Conservation (phyloP, 208 protist genomes). For the Acanthamoeba healyi region DNA sequence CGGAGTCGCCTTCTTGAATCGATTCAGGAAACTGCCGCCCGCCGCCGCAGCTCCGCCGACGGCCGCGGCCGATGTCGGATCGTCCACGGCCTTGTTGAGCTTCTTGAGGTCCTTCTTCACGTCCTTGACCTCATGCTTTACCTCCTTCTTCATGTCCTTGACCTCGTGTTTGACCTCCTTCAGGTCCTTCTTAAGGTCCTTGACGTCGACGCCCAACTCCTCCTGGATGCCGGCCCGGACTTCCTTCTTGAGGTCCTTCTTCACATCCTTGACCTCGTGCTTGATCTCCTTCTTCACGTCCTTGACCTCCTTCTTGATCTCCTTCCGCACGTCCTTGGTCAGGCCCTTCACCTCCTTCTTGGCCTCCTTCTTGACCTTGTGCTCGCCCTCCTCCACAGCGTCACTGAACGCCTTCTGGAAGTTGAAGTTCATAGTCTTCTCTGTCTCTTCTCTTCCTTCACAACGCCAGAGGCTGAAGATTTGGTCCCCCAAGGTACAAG, state of each 20-base stretch:
- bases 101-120: background rate
- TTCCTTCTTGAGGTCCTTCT: background rate
- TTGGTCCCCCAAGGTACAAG: no score
- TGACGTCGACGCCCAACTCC: no score
- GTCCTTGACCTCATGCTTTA: background rate
- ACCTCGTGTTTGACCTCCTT: background rate
- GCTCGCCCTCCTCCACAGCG: background rate
- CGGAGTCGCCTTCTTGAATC: background rate
- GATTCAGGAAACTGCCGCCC: background rate
- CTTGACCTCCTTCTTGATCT: constrained; percentile 11
- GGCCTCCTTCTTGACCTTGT: constrained; percentile 8
- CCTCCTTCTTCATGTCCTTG: constrained; percentile 15
- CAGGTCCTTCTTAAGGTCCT: background rate
- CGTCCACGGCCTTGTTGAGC: background rate
- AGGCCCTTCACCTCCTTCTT: background rate
- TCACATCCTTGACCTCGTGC: background rate
- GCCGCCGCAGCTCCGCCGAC: background rate
- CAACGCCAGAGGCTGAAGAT: no score
- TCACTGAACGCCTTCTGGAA: background rate
- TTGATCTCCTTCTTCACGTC: background rate
- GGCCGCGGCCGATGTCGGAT: background rate
- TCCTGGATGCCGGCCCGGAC: background rate
- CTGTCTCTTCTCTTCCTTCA: background rate
- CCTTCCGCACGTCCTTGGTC: constrained; percentile 1
- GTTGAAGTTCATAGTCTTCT: background rate